A percentile compares a stretch with the other conserved stretches of the same genome.
Conservation (phyloP, 108 stramenopile species). For the Epipyxis sp. region DNA sequence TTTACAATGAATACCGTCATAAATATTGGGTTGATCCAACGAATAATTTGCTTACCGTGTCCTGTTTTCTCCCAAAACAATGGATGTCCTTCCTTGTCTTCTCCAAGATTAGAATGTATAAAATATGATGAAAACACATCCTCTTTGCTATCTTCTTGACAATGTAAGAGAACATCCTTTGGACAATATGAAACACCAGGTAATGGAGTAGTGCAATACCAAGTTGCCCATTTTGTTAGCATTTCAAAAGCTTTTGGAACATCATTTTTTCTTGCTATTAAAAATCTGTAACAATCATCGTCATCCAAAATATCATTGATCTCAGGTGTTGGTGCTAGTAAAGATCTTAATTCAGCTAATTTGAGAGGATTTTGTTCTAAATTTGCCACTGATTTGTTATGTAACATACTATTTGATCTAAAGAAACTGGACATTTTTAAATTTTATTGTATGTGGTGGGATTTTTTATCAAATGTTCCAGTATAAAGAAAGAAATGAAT, state of each 20-base stretch:
- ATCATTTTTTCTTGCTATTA: constrained; percentile 3
- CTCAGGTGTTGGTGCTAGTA: no score
- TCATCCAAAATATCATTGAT: not conserved
- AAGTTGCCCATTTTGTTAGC: not conserved
- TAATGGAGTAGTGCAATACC: constrained; percentile 15
- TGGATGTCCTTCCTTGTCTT: constrained; percentile 3
- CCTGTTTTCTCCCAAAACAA: constrained; percentile 30
- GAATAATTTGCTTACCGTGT: not conserved
- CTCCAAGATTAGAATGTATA: not conserved
- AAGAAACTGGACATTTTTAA: no score
- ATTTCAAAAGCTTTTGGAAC: constrained; percentile 1
- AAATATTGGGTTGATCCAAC: not conserved
- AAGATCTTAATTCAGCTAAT: no score
- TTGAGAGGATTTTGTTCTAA: no score
- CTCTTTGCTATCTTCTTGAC: not conserved
- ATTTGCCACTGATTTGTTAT: no score
- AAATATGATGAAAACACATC: not conserved
- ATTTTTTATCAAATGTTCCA: no score
- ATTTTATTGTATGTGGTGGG: no score
- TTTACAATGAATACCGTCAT: not conserved
- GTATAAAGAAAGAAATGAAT: no score
- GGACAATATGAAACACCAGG: not conserved
- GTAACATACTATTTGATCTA: no score
- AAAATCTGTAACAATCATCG: not conserved
- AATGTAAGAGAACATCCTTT: not conserved